These are phyloP conservation scores for Didymella sp. DNA, from an alignment of 2,329 filamentous ascomycete species.

Conservation along the genomic window DNA sequence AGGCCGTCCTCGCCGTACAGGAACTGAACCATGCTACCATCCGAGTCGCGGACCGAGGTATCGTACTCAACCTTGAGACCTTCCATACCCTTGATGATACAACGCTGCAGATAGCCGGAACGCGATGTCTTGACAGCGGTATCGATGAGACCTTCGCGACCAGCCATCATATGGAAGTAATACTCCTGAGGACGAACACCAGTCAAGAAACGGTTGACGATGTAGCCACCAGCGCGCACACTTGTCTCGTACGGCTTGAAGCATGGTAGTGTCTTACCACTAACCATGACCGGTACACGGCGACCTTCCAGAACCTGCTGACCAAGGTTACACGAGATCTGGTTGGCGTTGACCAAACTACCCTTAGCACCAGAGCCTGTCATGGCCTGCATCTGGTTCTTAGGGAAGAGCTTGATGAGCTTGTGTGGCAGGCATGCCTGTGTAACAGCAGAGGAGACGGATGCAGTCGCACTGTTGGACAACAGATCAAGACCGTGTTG, in stretches of 20 bases:
- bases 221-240: conserved; percentile 88
- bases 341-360: conserved; percentile 88
- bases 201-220: conserved; percentile 95
- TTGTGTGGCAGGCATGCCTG: conserved; percentile 78
- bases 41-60: conserved; percentile 89
- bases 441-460: conserved; percentile 81
- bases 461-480: conserved; percentile 73
- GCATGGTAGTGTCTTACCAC: conserved; percentile 92
- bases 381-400: conserved; percentile 99
- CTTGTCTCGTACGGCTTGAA: conserved; percentile 92
- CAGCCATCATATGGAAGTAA: conserved; percentile 99
- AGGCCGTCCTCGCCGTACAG: conserved; percentile 96
- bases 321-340: conserved; percentile 96
- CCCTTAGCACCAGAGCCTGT: conserved; percentile 96
- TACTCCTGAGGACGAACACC: conserved; percentile 97
- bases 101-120: conserved; percentile 94
- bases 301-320: conserved; percentile 96
- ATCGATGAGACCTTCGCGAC: conserved; percentile 96
- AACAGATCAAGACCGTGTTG: conserved; percentile 89
- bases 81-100: conserved; percentile 98
- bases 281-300: conserved; percentile 95
- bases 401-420: conserved; percentile 89
- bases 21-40: conserved; percentile 93
- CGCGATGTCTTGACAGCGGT: conserved; percentile 98
- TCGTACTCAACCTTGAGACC: conserved; percentile 92